Base-by-base conservation (phyloP, 2,329 filamentous ascomycete genomes). In the Penicillium glabrum region DNA sequence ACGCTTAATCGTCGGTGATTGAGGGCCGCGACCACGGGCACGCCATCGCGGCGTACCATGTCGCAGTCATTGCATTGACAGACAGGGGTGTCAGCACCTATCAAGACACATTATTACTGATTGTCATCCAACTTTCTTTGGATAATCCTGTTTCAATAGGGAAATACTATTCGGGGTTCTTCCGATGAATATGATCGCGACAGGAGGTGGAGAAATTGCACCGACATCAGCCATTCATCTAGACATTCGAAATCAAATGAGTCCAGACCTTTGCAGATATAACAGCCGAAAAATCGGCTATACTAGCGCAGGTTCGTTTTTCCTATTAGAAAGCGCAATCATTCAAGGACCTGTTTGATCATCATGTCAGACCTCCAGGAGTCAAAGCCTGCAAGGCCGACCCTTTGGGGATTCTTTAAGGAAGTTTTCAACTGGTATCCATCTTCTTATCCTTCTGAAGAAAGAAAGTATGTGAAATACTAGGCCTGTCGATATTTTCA, bases 391-490 rank as follows among this genome's bases (percentile, higher is more conserved):
- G 44, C 27, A n/a, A 58, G 45, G 37, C 50, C 60, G 23, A 56
- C 56, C 27, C 53, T 56, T 14, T 56, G 61, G 48, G 63, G 56
- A 6, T 44, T 69, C 1, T n/a, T 70, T 14, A 71, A 71, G 26
- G 69, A 71, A 44, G 54, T 72, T 1, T 71, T 72, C 50, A 72
- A 71, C 41, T 72, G 70, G 69, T 72, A 72, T 53, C 69, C 70
- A 1, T 66, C 68, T 3, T 35, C 59, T 0, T 72, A 72, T 61
- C 64, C 68, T 16, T 35, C 59, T 1, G 63, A 69, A n/a, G 70
- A 72, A 41, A 61, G 65, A 56, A 69, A 61, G 67, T 70, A n/a
- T 57, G 64, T 51, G 39, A 3, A n/a, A 41, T 5, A 4, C 9
- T 3, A 23, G 35, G 16, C 8, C 35, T 37, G n/a, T 16, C 11